Base-by-base conservation (phyloP, 805 yeast genomes). In the Cephaloascus albidus region DNA sequence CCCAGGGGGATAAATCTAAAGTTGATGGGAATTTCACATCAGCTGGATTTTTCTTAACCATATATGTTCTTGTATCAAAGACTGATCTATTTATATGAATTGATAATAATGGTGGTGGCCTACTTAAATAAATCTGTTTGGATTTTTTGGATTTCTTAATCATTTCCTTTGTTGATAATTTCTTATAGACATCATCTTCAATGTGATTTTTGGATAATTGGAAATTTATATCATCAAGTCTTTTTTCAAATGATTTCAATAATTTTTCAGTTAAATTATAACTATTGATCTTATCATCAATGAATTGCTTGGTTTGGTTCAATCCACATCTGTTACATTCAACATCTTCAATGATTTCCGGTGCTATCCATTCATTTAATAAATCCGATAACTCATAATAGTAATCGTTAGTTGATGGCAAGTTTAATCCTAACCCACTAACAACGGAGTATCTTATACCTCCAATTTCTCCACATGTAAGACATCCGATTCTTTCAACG, bases 291-390 rank as follows among this genome's bases (percentile, higher is more conserved):
- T 72, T 71, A 14, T 57, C 63, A 16, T 49, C 38, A 27, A 81
- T 58, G 45, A 70, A 77, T n/a, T 66, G 70, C 38, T 59, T 61
- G 10, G 85, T 80, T 42, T 78, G 79, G 20, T 58, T 57, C 47
- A 90, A 66, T 3, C 94, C 90, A 65, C 97, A 90, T 51, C 97
- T 71, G 53, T 89, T 87, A 65, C 98, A 90, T 58, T 88, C 90
- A 30, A 90, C 98, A 36, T 88, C 96, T 47, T 86, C 89, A 42
- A 90, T 88, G 18, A 84, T 76, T 54, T 90, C 98, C 32, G 89
- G 85, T 41, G 75, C 70, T 4, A 70, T 75, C 86, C 88, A 85
- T 34, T 78, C 76, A 36, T 70, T 63, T 44, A 85, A 57, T 39
- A 85, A 64, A 15, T 72, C 76, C 4, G 72, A 57, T 40, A 85